phyloP scores from a whole-genome alignment of 139 green algal species.

The Tetradesmus lagerheimii region DNA sequence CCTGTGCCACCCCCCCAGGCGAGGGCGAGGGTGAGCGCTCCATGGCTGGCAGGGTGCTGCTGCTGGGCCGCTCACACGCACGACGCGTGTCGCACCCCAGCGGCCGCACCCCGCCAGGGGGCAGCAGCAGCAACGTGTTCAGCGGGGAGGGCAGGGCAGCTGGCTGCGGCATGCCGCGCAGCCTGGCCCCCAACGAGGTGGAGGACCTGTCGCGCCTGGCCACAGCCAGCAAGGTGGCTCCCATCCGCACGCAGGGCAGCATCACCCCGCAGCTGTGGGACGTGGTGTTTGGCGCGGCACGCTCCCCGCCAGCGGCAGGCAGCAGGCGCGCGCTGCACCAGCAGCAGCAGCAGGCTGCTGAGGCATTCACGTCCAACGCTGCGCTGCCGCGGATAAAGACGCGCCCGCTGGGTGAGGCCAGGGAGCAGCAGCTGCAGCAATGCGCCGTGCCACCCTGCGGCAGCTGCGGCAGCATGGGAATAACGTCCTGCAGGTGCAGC shows the following conservation, averaged over 20 bases:
- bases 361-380: background rate
- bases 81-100: background rate
- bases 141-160: background rate
- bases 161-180: slow-evolving; percentile 25
- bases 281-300: slow-evolving; percentile 28
- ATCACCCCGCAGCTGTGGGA: slow-evolving; percentile 39
- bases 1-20: background rate
- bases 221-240: slow-evolving; percentile 32
- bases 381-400: slow-evolving; percentile 34
- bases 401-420: slow-evolving; percentile 15
- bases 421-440: background rate
- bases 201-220: slow-evolving; percentile 35
- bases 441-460: background rate
- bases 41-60: slow-evolving; percentile 44
- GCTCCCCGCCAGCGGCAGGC: slow-evolving; percentile 2
- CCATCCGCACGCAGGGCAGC: slow-evolving; percentile 6
- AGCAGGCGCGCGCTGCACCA: background rate
- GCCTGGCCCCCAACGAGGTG: slow-evolving; percentile 24
- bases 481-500: background rate
- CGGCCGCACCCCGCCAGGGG: background rate
- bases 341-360: slow-evolving; percentile 3
- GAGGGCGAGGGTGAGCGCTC: slow-evolving; percentile 18
- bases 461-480: background rate
- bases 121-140: background rate
- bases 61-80: slow-evolving; percentile 22